Conservation (phyloP, 2,329 filamentous ascomycete genomes). For the Cordyceps sp. region DNA sequence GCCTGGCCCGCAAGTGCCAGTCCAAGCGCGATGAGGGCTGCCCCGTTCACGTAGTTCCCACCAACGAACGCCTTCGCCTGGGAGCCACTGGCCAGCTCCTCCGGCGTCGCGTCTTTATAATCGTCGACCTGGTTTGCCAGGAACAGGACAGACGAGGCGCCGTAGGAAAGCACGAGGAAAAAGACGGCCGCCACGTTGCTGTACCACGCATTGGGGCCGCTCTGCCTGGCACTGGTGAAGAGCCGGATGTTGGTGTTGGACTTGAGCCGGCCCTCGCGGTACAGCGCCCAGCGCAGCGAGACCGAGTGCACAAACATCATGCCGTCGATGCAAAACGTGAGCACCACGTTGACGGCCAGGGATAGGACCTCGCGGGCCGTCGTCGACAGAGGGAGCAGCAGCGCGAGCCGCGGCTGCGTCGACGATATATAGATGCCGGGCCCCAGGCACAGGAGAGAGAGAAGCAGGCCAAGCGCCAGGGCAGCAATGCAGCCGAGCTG, state of each 20-base stretch:
- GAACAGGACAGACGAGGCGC: background rate
- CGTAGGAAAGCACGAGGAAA: background rate
- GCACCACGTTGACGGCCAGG: background rate
- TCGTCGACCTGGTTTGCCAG: background rate
- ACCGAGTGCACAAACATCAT: constrained; percentile 2
- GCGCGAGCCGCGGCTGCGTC: background rate
- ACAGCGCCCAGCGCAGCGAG: constrained; percentile 2
- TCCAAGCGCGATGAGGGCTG: background rate
- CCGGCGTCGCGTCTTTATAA: background rate
- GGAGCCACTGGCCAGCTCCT: too few relatives aligned
- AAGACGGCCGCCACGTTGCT: background rate
- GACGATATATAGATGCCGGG: background rate
- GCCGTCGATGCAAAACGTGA: constrained; percentile 2
- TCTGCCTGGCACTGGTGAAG: background rate
- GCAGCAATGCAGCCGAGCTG: background rate
- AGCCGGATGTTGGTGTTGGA: background rate
- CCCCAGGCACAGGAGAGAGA: background rate
- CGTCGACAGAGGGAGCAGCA: background rate
- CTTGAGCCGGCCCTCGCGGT: constrained; percentile 1
- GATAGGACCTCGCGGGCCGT: background rate
- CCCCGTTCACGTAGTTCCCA: too few relatives aligned
- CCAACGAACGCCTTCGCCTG: too few relatives aligned
- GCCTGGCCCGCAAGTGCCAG: background rate
- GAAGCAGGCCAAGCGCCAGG: background rate
- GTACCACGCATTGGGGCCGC: background rate